Evolutionary conservation across 345 rosid genomes (phyloP).

Genomic region (Populus simonii): DNA sequence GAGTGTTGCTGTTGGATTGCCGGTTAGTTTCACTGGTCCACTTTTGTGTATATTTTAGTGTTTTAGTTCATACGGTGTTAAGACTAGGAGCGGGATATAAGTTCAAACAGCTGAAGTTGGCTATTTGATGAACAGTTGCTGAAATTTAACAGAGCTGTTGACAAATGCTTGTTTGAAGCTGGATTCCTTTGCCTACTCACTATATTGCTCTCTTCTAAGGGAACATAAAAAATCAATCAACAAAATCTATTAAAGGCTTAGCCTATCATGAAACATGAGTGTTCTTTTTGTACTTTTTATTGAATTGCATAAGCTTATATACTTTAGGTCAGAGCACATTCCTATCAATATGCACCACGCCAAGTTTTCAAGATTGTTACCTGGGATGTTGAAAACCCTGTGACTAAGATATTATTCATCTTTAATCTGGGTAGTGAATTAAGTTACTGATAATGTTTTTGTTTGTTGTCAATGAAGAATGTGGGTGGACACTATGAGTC

Average conservation of each 20-base stretch:
- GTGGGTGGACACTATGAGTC: slow-evolving; percentile 95
- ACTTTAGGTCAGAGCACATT: not conserved
- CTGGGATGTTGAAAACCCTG: not conserved
- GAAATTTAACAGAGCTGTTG: not conserved
- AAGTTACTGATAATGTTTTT: slow-evolving; percentile 4
- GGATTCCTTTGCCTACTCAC: not conserved
- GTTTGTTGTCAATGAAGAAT: slow-evolving; percentile 45
- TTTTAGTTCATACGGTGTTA: not conserved
- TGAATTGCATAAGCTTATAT: not conserved
- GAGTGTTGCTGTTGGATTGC: slow-evolving; percentile 94
- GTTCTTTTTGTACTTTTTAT: not conserved
- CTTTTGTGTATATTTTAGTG: not conserved
- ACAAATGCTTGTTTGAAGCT: not conserved
- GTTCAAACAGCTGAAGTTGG: not conserved
- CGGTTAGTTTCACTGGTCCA: slow-evolving; percentile 48
- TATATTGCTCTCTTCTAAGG: not conserved
- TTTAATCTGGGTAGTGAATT: not conserved
- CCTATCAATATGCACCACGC: not conserved
- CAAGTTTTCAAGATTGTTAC: not conserved
- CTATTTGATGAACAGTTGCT: not conserved
- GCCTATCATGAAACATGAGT: not conserved
- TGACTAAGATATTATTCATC: not conserved
- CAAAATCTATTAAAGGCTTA: not conserved
- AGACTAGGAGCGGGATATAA: not conserved
- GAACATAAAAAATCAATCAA: not conserved